These are phyloP conservation scores for Plasmopara viticola DNA, from an alignment of 352 stramenopile species.

Conservation along the genomic window DNA sequence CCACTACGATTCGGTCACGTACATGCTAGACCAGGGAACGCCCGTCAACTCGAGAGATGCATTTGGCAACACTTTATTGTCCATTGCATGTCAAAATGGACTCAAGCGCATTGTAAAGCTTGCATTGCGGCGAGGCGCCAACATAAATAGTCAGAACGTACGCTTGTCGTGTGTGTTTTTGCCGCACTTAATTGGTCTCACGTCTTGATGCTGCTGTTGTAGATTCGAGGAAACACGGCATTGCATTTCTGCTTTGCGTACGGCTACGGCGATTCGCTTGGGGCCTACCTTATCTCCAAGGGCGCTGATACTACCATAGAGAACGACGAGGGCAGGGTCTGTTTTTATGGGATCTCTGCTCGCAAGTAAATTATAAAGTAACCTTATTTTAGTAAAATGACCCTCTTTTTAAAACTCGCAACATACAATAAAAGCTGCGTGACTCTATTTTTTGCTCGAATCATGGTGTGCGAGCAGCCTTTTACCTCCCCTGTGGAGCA, in stretches of 20 bases:
- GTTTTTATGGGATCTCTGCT: slow-evolving; percentile 57
- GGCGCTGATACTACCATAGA: slow-evolving; percentile 62
- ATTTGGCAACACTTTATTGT: slow-evolving; percentile 83
- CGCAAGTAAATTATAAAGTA: slow-evolving; percentile 20
- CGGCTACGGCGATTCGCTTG: slow-evolving; percentile 82
- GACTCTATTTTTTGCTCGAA: neutral
- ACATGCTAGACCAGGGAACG: slow-evolving; percentile 83
- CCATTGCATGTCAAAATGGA: slow-evolving; percentile 87
- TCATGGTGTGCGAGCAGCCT: slow-evolving; percentile 56
- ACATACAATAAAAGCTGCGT: too few species aligned
- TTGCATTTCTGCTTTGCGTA: slow-evolving; percentile 90
- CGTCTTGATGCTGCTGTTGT: neutral
- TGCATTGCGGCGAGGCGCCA: slow-evolving; percentile 67
- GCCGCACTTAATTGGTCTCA: neutral
- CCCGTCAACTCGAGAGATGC: slow-evolving; percentile 67
- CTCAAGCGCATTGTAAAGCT: slow-evolving; percentile 87
- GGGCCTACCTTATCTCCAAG: slow-evolving; percentile 86
- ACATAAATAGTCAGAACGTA: slow-evolving; percentile 87
- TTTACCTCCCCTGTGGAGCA: slow-evolving; percentile 6
- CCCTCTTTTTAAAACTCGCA: too few species aligned
- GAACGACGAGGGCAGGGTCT: slow-evolving; percentile 60
- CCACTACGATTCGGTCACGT: slow-evolving; percentile 71
- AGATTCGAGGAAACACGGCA: slow-evolving; percentile 81
- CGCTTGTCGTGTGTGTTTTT: slow-evolving; percentile 1
- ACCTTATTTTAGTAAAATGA: neutral